Evolutionary conservation across 331 rosid species (phyloP).

Genomic region (Spiraea crenata): DNA sequence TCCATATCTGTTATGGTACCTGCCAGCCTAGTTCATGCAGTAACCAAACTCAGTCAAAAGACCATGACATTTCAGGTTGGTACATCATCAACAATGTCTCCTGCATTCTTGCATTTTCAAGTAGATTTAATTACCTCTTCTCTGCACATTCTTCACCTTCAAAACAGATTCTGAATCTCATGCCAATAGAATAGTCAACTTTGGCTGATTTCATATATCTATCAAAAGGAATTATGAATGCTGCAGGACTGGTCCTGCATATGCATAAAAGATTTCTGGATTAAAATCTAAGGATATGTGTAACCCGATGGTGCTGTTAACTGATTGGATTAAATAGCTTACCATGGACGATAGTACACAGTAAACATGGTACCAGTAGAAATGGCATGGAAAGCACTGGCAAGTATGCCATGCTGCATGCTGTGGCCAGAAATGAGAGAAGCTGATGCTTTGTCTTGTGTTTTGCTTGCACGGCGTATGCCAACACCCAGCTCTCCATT

Average conservation of each 20-base stretch:
- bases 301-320: slow-evolving; percentile 1
- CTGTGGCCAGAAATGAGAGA: slow-evolving; percentile 48
- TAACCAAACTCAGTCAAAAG: background rate
- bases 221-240: slow-evolving; percentile 44
- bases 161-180: slow-evolving; percentile 35
- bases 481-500: slow-evolving; percentile 59
- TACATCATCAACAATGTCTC: background rate
- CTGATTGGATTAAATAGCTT: slow-evolving; percentile 26
- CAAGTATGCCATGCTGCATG: slow-evolving; percentile 62
- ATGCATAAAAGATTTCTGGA: slow-evolving; percentile 20
- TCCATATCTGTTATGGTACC: slow-evolving; percentile 49
- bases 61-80: background rate
- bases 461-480: slow-evolving; percentile 36
- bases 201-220: slow-evolving; percentile 39
- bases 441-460: slow-evolving; percentile 23
- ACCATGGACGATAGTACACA: slow-evolving; percentile 71
- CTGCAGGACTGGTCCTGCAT: slow-evolving; percentile 57
- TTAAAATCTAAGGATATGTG: background rate
- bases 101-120: background rate
- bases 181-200: slow-evolving; percentile 44
- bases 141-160: slow-evolving; percentile 41
- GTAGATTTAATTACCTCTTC: slow-evolving; percentile 47
- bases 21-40: slow-evolving; percentile 35
- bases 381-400: slow-evolving; percentile 49
- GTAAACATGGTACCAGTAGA: slow-evolving; percentile 44